Conservation (phyloP, 768 basidiomycete genomes). For the Panus rudis region DNA sequence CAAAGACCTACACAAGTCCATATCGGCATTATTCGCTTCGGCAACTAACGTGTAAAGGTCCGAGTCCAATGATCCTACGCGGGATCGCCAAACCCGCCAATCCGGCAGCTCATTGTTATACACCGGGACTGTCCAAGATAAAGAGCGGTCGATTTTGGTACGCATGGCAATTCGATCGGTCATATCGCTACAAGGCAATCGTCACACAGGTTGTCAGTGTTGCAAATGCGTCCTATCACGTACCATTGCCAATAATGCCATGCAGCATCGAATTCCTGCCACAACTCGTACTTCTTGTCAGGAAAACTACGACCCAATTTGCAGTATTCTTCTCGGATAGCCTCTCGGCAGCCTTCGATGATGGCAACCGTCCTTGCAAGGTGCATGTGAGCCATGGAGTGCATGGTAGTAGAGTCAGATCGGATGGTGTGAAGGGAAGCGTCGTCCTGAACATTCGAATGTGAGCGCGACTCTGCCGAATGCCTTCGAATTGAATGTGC, state of each 20-base stretch:
- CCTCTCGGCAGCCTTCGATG: slow-evolving; percentile 59
- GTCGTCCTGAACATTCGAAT: background rate
- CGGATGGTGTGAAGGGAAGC: background rate
- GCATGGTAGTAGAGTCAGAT: slow-evolving; percentile 19
- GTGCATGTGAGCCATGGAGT: slow-evolving; percentile 56
- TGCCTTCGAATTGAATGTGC: slow-evolving; percentile 5
- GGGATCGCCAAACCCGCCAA: slow-evolving; percentile 15
- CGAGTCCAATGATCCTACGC: slow-evolving; percentile 7
- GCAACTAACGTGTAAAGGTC: background rate
- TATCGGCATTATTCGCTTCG: slow-evolving; percentile 13
- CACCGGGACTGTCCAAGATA: slow-evolving; percentile 45
- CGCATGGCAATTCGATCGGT: slow-evolving; percentile 61
- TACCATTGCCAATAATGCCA: slow-evolving; percentile 71
- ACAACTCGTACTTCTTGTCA: slow-evolving; percentile 18
- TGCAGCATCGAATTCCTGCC: slow-evolving; percentile 57
- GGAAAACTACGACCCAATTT: too few relatives aligned
- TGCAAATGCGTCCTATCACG: too few relatives aligned
- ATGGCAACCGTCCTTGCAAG: slow-evolving; percentile 51
- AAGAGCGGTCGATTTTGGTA: slow-evolving; percentile 34
- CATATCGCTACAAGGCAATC: slow-evolving; percentile 53
- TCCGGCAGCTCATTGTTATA: slow-evolving; percentile 10
- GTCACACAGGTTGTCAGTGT: too few relatives aligned
- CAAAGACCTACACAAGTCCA: slow-evolving; percentile 25
- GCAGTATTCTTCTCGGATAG: slow-evolving; percentile 60
- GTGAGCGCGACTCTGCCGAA: too few relatives aligned